A percentile compares a stretch with the other conserved stretches of the same genome.
These are phyloP conservation scores for Chalaropsis thielavioides DNA, from an alignment of 2,329 filamentous ascomycete species.

Conservation along the genomic window DNA sequence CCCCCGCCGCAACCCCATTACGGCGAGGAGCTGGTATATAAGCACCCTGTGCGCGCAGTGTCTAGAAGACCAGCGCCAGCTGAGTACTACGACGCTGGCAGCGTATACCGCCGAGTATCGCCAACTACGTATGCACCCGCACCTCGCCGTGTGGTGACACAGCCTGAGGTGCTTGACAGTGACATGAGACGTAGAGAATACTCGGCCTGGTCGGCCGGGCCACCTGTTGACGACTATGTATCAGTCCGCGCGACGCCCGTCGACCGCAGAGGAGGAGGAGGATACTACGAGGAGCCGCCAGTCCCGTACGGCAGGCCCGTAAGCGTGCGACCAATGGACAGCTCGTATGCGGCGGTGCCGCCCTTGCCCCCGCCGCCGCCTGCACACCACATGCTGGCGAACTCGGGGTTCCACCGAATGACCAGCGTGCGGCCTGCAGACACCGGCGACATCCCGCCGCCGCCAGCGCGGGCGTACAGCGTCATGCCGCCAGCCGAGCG, in stretches of 20 bases:
- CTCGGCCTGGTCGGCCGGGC: slow-evolving; percentile 27
- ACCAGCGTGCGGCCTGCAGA: slow-evolving; percentile 30
- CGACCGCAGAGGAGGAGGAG: slow-evolving; percentile 24
- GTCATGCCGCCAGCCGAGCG: slow-evolving; percentile 23
- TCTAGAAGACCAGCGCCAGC: slow-evolving; percentile 36
- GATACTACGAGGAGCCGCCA: slow-evolving; percentile 29
- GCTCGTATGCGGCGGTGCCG: slow-evolving; percentile 5
- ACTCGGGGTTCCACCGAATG: slow-evolving; percentile 30
- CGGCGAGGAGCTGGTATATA: slow-evolving; percentile 44
- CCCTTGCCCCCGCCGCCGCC: slow-evolving; percentile 37
- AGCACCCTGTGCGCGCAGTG: slow-evolving; percentile 37
- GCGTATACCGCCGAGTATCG: slow-evolving; percentile 37
- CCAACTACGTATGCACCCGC: slow-evolving; percentile 30
- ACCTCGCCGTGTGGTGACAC: slow-evolving; percentile 45
- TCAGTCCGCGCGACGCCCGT: slow-evolving; percentile 32
- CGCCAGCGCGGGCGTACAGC: slow-evolving; percentile 24
- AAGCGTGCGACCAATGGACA: slow-evolving; percentile 6
- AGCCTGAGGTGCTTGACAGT: slow-evolving; percentile 36
- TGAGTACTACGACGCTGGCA: slow-evolving; percentile 35
- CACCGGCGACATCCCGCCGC: slow-evolving; percentile 19
- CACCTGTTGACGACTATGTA: slow-evolving; percentile 32
- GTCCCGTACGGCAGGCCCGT: slow-evolving; percentile 34
- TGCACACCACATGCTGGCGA: slow-evolving; percentile 36
- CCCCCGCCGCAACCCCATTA: slow-evolving; percentile 8
- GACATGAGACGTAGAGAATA: slow-evolving; percentile 29